These are phyloP conservation scores for Aureobasidium lini DNA, from an alignment of 2,329 filamentous ascomycete species.

Conservation along the genomic window DNA sequence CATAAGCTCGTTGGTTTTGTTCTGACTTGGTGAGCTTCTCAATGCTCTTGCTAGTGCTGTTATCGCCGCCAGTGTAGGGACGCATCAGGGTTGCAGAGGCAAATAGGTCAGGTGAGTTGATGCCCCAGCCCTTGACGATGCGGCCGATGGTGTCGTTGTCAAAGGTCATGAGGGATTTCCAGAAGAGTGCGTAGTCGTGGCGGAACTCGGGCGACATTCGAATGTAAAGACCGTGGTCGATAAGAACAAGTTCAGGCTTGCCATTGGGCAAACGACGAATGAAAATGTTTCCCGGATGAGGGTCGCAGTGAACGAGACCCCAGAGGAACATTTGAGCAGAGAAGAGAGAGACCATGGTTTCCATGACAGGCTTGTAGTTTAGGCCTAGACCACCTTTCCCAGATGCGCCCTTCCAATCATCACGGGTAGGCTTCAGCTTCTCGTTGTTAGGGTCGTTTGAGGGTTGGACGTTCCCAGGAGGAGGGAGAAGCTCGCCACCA, in stretches of 20 bases:
- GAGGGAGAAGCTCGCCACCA: conserved; percentile 55
- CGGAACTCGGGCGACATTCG: conserved; percentile 79
- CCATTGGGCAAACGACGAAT: conserved; percentile 77
- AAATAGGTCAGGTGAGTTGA: conserved; percentile 83
- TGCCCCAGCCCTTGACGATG: conserved; percentile 75
- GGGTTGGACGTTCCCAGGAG: conserved; percentile 33
- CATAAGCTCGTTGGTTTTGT: conserved; percentile 57
- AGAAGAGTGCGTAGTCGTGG: conserved; percentile 80
- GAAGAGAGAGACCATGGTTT: conserved; percentile 92
- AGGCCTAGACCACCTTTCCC: conserved; percentile 77
- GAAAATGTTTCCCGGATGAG: conserved; percentile 96
- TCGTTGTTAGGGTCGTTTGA: conserved; percentile 46
- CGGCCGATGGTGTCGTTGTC: conserved; percentile 72
- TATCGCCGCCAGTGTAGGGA: conserved; percentile 81
- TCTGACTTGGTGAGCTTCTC: conserved; percentile 49
- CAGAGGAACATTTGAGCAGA: conserved; percentile 97
- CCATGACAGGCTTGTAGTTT: conserved; percentile 80
- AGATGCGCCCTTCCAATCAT: conserved; percentile 65
- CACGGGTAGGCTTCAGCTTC: conserved; percentile 70
- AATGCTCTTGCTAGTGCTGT: conserved; percentile 48
- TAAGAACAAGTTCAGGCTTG: conserved; percentile 83
- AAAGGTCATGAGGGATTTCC: conserved; percentile 89
- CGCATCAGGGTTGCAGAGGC: conserved; percentile 83
- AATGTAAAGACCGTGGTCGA: conserved; percentile 95
- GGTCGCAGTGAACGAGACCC: conserved; percentile 93